Evolutionary conservation across 2,329 filamentous ascomycete species (phyloP), one percentile per base, ranked within the genome.

Genomic region (Xylaria sp.): DNA sequence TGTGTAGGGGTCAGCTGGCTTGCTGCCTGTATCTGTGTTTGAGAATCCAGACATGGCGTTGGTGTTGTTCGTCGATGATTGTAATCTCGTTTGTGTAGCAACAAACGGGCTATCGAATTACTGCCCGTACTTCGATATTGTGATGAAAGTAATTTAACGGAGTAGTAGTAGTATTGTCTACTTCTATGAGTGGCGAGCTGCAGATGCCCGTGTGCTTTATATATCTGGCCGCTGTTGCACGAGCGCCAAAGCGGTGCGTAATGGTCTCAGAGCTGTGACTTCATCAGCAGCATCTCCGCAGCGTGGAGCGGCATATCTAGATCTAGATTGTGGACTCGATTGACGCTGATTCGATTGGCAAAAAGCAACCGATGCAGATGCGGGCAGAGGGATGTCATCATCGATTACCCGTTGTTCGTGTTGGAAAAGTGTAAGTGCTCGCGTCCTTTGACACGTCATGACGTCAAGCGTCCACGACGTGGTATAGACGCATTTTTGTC

Each of bases 1-100:
- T 77, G 89, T 93, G 85, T 97, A 97, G 1, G 93, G 93, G 81
- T 96, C 92, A 62, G 84, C 88, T 49, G 88, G 83, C 81, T 91
- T 88, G 80, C 81, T 82, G 77, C 88, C 89, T 49, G 88, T 88
- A 71, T 85, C 80, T 46, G 89, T 80, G 79, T 91, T 91, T 78
- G 86, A 86, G 80, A 85, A 87, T 78, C 76, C 79, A 74, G 72
- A 81, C 81, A 75, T 89, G 81, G 70, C 82, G 64, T 51, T 13
- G 20, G 10, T 48, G 20, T 48, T 23, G 17, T 9, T 44, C 5
- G 17, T 44, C 1, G 42, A 20, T 40, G 3, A 23, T 11, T 31
- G 13, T 42, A 15, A 48, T 58, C 10, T 46, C 2, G 36, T 38
- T 38, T 46, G 36, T 54, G 10, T 46, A 28, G n/a, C n/a, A 13